Conservation (phyloP, 2,329 filamentous ascomycete genomes). For the Macrophomina phaseolina region DNA sequence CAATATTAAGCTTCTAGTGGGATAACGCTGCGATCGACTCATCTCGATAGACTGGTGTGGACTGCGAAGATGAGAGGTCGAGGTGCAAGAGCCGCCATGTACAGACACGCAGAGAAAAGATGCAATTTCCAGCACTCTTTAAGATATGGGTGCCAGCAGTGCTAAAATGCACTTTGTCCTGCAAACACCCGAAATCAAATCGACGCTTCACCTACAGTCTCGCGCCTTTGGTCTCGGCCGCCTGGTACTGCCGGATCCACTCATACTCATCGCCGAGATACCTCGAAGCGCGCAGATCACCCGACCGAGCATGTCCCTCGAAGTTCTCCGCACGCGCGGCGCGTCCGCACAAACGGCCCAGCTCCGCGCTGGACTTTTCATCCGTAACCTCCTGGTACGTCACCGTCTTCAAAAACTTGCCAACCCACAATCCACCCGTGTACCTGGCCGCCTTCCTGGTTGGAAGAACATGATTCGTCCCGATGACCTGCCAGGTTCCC, state of each 20-base stretch:
- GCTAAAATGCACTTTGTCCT: not conserved
- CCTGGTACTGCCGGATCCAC: slow-evolving; percentile 43
- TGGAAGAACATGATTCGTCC: slow-evolving; percentile 61
- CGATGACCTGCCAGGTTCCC: slow-evolving; percentile 51
- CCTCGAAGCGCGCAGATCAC: slow-evolving; percentile 54
- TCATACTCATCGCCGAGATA: slow-evolving; percentile 50
- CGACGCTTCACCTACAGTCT: not conserved
- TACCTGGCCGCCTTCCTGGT: slow-evolving; percentile 56
- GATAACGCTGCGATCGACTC: too few species aligned
- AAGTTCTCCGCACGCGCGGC: slow-evolving; percentile 59
- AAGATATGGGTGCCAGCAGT: too few species aligned
- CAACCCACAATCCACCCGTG: slow-evolving; percentile 61
- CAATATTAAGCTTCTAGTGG: too few species aligned
- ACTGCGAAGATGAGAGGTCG: too few species aligned
- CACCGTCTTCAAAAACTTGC: slow-evolving; percentile 59
- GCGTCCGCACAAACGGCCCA: slow-evolving; percentile 57
- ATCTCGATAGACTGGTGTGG: too few species aligned
- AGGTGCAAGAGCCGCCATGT: too few species aligned
- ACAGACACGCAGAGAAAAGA: too few species aligned
- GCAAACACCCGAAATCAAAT: too few species aligned
- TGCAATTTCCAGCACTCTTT: too few species aligned
- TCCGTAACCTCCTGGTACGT: slow-evolving; percentile 59
- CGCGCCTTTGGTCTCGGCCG: not conserved
- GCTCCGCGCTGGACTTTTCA: slow-evolving; percentile 52
- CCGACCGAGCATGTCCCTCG: slow-evolving; percentile 60